Evolutionary conservation across 2,329 filamentous ascomycete species (phyloP).

Genomic region (Penicillium sp.): DNA sequence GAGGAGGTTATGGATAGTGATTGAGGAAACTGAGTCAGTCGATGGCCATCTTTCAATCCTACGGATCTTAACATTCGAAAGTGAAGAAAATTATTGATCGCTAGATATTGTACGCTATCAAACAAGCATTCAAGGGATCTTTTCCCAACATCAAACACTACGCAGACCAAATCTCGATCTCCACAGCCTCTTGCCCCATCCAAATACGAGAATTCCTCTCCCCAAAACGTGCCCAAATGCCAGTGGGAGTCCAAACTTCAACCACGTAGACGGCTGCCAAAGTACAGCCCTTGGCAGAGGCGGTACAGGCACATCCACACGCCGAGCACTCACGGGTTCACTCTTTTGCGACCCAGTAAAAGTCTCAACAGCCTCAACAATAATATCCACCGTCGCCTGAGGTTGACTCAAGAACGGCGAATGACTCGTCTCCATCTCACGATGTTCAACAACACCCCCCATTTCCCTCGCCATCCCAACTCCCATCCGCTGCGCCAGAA

Average conservation of each 20-base stretch:
- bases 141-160: neutral
- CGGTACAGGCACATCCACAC: constrained; percentile 1
- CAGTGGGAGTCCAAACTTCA: constrained; percentile 26
- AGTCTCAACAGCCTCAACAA: constrained; percentile 39
- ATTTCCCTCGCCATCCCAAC: constrained; percentile 43
- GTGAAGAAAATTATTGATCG: too few relatives aligned
- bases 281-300: constrained; percentile 8
- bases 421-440: constrained; percentile 51
- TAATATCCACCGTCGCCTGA: constrained; percentile 39
- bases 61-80: too few relatives aligned
- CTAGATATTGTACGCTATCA: too few relatives aligned
- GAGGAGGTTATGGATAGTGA: constrained; percentile 3
- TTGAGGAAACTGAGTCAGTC: neutral
- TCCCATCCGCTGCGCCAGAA: constrained; percentile 40
- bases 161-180: neutral
- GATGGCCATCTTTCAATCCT: neutral
- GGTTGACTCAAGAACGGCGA: constrained; percentile 54
- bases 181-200: constrained; percentile 18
- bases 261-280: constrained; percentile 21
- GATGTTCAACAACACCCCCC: constrained; percentile 38
- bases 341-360: constrained; percentile 22
- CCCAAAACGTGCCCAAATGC: constrained; percentile 25
- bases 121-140: too few relatives aligned
- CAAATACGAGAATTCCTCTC: constrained; percentile 21
- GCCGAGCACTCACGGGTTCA: neutral